phyloP scores from a whole-genome alignment of 2,329 filamentous ascomycete species.

The Setomelanomma holmii region DNA sequence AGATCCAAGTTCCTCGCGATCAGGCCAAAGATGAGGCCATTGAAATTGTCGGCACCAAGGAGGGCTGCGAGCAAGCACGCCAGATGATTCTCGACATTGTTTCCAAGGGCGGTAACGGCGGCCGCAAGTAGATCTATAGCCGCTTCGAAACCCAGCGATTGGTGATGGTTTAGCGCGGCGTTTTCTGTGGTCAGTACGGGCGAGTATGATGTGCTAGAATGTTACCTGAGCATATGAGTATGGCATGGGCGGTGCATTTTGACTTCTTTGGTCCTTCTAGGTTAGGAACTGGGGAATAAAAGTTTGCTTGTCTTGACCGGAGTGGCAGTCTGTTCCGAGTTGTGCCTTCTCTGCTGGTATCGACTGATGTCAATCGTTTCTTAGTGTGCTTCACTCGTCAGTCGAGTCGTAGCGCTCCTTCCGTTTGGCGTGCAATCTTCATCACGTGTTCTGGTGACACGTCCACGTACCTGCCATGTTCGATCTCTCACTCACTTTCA shows the following conservation, averaged over 20 bases:
- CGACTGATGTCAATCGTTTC: no score
- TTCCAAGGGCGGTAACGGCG: conserved; percentile 34
- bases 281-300: not conserved
- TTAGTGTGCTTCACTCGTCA: no score
- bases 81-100: conserved; percentile 89
- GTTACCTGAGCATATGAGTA: not conserved
- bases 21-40: conserved; percentile 81
- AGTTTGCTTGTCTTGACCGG: not conserved
- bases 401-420: no score
- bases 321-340: no score
- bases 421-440: no score
- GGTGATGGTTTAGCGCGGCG: conserved; percentile 7
- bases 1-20: conserved; percentile 89
- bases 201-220: not conserved
- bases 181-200: not conserved
- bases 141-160: not conserved
- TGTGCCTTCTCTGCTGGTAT: no score
- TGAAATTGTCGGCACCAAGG: conserved; percentile 80
- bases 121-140: conserved; percentile 22
- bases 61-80: conserved; percentile 85
- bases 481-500: no score
- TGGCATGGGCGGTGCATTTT: not conserved
- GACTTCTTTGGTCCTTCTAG: not conserved
- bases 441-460: no score
- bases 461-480: no score